Evolutionary conservation across 208 protist species (phyloP).

Genomic region (Leishmania tropica): DNA sequence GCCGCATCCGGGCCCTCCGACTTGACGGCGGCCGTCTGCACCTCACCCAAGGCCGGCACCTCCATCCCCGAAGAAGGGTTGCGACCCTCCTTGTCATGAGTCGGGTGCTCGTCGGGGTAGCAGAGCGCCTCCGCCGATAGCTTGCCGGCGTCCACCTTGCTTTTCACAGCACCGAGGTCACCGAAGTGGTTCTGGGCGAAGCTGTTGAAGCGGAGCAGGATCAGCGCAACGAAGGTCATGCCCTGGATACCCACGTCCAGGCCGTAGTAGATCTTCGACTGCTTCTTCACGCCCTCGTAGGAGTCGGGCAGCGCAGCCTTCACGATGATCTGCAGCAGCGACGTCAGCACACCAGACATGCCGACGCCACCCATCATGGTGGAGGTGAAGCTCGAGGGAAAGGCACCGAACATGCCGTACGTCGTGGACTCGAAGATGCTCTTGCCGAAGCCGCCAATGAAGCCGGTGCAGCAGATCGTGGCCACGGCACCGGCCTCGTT

Average conservation of each 20-base stretch:
- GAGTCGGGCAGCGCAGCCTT: constrained; percentile 43
- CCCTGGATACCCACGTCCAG: constrained; percentile 44
- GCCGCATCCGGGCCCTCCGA: neutral
- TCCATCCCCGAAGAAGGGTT: neutral
- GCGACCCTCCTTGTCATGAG: neutral
- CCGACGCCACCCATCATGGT: constrained; percentile 67
- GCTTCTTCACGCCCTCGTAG: constrained; percentile 40
- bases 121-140: neutral
- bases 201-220: constrained; percentile 47
- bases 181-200: constrained; percentile 46
- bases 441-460: constrained; percentile 54
- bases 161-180: constrained; percentile 23
- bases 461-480: constrained; percentile 38
- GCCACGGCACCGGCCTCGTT: constrained; percentile 43
- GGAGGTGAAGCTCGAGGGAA: constrained; percentile 61
- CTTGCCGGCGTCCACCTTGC: constrained; percentile 25
- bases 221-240: constrained; percentile 38
- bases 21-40: neutral
- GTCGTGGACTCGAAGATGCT: constrained; percentile 73
- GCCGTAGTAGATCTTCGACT: constrained; percentile 63
- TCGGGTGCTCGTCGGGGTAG: constrained; percentile 9
- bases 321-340: constrained; percentile 60
- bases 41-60: neutral
- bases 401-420: constrained; percentile 72
- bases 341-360: constrained; percentile 46